Conservation (phyloP, 2,329 filamentous ascomycete genomes). For the Ophiostoma ulmi region DNA sequence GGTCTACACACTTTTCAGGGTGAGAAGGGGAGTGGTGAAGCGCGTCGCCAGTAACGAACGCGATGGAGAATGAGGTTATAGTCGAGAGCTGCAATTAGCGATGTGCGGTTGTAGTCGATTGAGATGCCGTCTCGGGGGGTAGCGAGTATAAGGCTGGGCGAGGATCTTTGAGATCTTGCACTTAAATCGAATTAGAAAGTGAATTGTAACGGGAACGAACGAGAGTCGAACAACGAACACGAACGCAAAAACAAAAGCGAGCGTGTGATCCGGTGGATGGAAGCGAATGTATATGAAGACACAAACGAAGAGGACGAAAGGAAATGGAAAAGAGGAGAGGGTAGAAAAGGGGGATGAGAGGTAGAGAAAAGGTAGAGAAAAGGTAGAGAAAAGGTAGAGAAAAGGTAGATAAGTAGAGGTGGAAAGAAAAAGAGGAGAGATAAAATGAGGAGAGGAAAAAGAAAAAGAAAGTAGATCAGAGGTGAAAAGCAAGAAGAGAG, state of each 20-base stretch:
- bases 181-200: background rate
- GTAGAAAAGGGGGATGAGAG: slow-evolving; percentile 12
- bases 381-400: background rate
- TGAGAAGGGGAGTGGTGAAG: background rate
- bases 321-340: slow-evolving; percentile 12
- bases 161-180: background rate
- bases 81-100: background rate
- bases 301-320: slow-evolving; percentile 1
- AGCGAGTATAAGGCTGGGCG: background rate
- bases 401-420: background rate
- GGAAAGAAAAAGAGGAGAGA: slow-evolving; percentile 10
- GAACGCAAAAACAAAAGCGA: slow-evolving; percentile 10
- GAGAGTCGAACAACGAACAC: slow-evolving; percentile 2
- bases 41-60: slow-evolving; percentile 7
- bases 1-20: slow-evolving; percentile 9
- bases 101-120: background rate
- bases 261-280: slow-evolving; percentile 9
- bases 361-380: background rate
- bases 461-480: slow-evolving; percentile 8
- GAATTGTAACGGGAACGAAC: background rate
- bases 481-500: slow-evolving; percentile 6
- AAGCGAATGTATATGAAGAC: slow-evolving; percentile 13
- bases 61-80: background rate
- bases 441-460: slow-evolving; percentile 12
- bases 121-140: background rate